Evolutionary conservation across 805 yeast species (phyloP).

Genomic region (Candida ponderosae): DNA sequence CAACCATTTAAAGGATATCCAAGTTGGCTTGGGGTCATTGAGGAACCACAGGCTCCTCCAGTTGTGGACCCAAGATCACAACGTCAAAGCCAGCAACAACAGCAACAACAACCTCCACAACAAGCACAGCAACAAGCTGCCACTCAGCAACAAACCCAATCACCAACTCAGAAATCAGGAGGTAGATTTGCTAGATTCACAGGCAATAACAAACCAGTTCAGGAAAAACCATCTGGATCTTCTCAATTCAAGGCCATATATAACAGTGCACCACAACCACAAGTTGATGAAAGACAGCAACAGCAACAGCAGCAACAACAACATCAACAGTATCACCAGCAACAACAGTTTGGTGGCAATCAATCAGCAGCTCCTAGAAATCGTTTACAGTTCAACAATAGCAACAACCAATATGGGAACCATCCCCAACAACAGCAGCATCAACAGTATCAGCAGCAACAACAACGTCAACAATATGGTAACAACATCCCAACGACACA

Average conservation of each 20-base stretch:
- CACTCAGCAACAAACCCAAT: too few species aligned
- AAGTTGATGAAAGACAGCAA: constrained; percentile 6
- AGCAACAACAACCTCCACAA: constrained; percentile 5
- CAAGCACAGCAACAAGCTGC: constrained; percentile 2
- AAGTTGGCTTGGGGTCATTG: constrained; percentile 18
- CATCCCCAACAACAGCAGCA: neutral
- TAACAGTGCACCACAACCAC: constrained; percentile 2
- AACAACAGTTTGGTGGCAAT: too few species aligned
- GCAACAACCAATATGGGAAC: constrained; percentile 1
- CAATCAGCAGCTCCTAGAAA: neutral
- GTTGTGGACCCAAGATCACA: neutral
- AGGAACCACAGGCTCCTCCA: constrained; percentile 1
- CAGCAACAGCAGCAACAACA: constrained; percentile 7
- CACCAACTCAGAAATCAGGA: neutral
- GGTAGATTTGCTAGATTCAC: neutral
- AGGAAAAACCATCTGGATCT: neutral
- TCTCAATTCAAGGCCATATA: neutral
- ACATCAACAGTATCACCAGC: constrained; percentile 2
- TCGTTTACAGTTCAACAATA: too few species aligned
- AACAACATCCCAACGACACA: constrained; percentile 1
- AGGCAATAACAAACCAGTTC: neutral
- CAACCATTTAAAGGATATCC: constrained; percentile 11
- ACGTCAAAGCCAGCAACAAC: constrained; percentile 6
- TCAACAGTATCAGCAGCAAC: constrained; percentile 1
- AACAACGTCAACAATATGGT: neutral